Percentiles rank a stretch among this genome's conserved stretches.
Evolutionary conservation across 768 basidiomycete species (phyloP).

Genomic region (Naganishia vishniacii): DNA sequence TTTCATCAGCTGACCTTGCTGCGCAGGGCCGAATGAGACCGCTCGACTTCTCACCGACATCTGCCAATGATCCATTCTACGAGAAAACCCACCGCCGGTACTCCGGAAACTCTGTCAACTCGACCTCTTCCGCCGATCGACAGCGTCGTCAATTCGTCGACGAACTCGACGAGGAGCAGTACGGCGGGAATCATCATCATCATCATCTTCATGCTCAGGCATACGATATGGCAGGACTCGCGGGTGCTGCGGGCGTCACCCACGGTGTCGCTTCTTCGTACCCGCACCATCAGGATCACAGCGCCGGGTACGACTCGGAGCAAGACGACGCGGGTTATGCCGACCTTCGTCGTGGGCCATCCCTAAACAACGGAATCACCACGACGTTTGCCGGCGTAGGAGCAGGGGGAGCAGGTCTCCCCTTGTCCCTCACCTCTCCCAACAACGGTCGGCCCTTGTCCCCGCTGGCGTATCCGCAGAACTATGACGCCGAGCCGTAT

Average conservation of each 20-base stretch:
- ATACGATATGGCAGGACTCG: constrained; percentile 31
- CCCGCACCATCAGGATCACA: constrained; percentile 33
- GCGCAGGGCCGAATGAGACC: constrained; percentile 37
- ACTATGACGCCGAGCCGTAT: not conserved
- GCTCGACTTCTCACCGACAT: constrained; percentile 43
- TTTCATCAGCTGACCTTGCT: not conserved
- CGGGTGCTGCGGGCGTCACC: constrained; percentile 24
- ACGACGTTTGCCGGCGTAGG: constrained; percentile 22
- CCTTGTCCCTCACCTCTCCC: not conserved
- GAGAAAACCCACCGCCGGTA: constrained; percentile 41
- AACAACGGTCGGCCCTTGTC: not conserved
- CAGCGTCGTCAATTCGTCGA: constrained; percentile 41
- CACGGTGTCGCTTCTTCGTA: constrained; percentile 27
- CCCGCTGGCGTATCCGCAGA: not conserved
- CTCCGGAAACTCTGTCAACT: constrained; percentile 18
- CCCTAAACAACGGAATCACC: not conserved
- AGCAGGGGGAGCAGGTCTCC: constrained; percentile 21
- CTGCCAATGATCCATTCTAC: constrained; percentile 36
- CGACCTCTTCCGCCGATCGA: constrained; percentile 36
- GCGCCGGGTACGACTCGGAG: constrained; percentile 32
- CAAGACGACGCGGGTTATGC: constrained; percentile 35
- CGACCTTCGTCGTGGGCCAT: constrained; percentile 39
- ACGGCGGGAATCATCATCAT: constrained; percentile 4
- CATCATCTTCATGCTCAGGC: constrained; percentile 4
- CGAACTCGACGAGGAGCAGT: constrained; percentile 35